These are phyloP conservation scores for Suhomyces chickasaworum DNA, from an alignment of 1,139 yeast species.

Conservation along the genomic window DNA sequence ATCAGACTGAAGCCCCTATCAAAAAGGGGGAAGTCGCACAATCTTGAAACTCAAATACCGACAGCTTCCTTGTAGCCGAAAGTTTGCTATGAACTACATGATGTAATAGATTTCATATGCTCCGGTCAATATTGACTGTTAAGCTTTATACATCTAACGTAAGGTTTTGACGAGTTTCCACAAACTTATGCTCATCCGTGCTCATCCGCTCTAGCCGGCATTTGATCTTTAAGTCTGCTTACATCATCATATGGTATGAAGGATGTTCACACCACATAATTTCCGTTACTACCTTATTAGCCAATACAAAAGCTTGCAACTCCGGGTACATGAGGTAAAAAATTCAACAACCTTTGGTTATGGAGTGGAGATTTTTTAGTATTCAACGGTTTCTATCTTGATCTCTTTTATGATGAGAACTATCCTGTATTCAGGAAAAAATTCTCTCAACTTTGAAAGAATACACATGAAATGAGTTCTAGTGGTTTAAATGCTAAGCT, in stretches of 20 bases:
- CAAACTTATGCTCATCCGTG: background rate
- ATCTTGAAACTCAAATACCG: constrained; percentile 1
- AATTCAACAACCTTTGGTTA: too few relatives aligned
- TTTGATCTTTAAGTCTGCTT: background rate
- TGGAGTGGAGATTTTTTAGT: too few relatives aligned
- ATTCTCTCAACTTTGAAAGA: too few relatives aligned
- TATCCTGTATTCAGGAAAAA: background rate
- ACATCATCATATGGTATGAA: background rate
- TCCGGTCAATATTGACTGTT: background rate
- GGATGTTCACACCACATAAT: too few relatives aligned
- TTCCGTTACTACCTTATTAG: too few relatives aligned
- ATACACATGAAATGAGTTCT: background rate
- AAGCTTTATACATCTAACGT: background rate
- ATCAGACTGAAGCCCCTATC: constrained; percentile 11
- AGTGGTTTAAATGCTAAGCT: background rate
- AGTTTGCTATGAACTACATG: background rate
- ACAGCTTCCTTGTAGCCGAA: background rate
- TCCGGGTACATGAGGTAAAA: too few relatives aligned
- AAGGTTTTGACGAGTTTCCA: background rate
- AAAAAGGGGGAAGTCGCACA: constrained; percentile 13
- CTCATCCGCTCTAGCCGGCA: background rate
- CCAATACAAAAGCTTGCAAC: too few relatives aligned
- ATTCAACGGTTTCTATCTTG: background rate
- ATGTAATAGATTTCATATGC: background rate
- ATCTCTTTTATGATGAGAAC: background rate